Conservation (phyloP, 2,329 filamentous ascomycete genomes). For the Neopestalotiopsis clavispora region DNA sequence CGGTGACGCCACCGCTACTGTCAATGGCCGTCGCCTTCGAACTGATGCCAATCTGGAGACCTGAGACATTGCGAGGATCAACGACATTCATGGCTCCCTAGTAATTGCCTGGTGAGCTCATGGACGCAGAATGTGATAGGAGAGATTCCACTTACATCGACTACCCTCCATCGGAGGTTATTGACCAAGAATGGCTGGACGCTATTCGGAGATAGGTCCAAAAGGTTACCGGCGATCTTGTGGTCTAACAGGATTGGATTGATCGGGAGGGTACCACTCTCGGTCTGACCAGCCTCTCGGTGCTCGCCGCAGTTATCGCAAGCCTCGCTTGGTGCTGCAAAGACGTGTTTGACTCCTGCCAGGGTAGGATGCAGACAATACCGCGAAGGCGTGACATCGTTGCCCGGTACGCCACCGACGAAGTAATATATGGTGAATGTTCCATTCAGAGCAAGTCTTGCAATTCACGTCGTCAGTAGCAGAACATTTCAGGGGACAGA, state of each 20-base stretch:
- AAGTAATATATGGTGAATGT: constrained; percentile 16
- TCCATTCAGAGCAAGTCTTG: constrained; percentile 14
- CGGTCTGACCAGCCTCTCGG: background rate
- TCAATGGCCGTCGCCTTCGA: background rate
- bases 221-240: background rate
- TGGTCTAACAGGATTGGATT: background rate
- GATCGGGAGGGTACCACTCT: background rate
- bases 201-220: background rate
- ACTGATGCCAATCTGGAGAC: background rate
- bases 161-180: background rate
- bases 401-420: constrained; percentile 5
- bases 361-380: background rate
- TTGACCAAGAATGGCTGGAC: background rate
- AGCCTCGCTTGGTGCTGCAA: background rate
- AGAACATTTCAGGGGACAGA: background rate
- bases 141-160: background rate
- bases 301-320: constrained; percentile 3
- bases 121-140: background rate
- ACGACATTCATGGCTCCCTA: background rate
- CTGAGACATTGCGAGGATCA: background rate
- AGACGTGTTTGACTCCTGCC: background rate
- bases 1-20: background rate
- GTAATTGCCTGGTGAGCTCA: background rate
- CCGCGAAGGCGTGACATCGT: background rate
- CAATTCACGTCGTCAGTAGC: background rate